Evolutionary conservation across 371 early-diverging fungal genomes (phyloP).

Genomic region (Choanephora cucurbitarum): DNA sequence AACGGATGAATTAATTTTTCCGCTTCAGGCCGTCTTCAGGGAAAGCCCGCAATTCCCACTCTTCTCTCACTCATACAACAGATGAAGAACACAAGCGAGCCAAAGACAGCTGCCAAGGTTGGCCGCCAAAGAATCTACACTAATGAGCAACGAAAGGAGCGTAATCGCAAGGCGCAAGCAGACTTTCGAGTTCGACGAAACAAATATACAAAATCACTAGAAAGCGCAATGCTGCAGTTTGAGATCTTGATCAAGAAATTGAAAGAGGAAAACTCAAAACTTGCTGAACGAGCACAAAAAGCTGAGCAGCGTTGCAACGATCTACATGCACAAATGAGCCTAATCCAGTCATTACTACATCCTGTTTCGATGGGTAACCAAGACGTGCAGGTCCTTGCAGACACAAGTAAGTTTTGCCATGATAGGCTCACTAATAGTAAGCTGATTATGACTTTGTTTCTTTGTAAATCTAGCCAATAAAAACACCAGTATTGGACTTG

Average conservation of each 20-base stretch:
- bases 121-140: conserved; percentile 27
- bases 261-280: not conserved
- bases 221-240: conserved; percentile 14
- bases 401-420: too few species aligned
- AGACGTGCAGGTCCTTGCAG: not conserved
- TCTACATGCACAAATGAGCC: conserved; percentile 4
- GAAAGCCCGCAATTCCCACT: too few species aligned
- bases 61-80: too few species aligned
- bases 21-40: too few species aligned
- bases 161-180: conserved; percentile 68
- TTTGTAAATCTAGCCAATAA: not conserved
- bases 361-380: conserved; percentile 1
- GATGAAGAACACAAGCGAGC: too few species aligned
- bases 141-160: conserved; percentile 55
- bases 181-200: conserved; percentile 69
- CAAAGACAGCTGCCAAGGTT: conserved; percentile 8
- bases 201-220: conserved; percentile 55
- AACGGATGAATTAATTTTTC: too few species aligned
- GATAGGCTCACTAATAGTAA: too few species aligned
- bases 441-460: too few species aligned
- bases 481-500: too few species aligned
- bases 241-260: conserved; percentile 12
- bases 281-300: not conserved
- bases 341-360: conserved; percentile 8
- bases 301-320: conserved; percentile 3